A percentile compares a stretch with the other conserved stretches of the same genome.
Evolutionary conservation across 331 rosid genomes (phyloP).

Genomic region (Quercus lobata): DNA sequence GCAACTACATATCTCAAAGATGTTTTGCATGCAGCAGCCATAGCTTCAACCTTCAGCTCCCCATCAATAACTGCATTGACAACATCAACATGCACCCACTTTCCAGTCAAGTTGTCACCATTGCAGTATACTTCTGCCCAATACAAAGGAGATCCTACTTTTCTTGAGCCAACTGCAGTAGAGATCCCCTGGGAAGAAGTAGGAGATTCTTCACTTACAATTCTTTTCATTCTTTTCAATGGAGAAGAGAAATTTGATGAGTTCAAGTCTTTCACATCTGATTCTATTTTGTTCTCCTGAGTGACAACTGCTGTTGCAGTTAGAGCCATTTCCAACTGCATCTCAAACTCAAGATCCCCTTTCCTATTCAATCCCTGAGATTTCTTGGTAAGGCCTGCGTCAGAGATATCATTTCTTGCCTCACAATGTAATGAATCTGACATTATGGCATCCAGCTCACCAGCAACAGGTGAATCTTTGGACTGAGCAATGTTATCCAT

Average conservation of each 20-base stretch:
- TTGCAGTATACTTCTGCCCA: constrained; percentile 95
- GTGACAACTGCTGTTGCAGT: constrained; percentile 52
- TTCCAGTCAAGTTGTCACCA: constrained; percentile 87
- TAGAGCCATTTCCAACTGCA: constrained; percentile 92
- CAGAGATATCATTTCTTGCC: constrained; percentile 25
- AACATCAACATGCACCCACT: constrained; percentile 94
- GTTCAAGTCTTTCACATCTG: constrained; percentile 19
- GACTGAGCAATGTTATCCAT: constrained; percentile 27
- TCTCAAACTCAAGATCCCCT: constrained; percentile 89
- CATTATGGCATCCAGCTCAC: constrained; percentile 22
- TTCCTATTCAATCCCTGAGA: constrained; percentile 55
- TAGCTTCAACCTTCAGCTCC: constrained; percentile 80
- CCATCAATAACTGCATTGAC: constrained; percentile 79
- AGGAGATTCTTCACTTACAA: constrained; percentile 44
- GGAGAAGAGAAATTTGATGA: constrained; percentile 27
- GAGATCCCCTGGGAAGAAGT: constrained; percentile 52
- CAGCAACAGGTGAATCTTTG: constrained; percentile 21
- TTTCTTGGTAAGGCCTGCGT: constrained; percentile 21
- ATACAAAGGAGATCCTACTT: constrained; percentile 78
- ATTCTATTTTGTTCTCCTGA: constrained; percentile 31
- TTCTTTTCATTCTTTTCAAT: constrained; percentile 50
- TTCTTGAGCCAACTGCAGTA: constrained; percentile 75
- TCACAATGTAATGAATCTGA: constrained; percentile 32
- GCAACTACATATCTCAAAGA: constrained; percentile 92
- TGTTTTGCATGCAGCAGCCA: constrained; percentile 79